Conservation (phyloP, 1,284 basidiomycete genomes). For the Porodaedalea pini region DNA sequence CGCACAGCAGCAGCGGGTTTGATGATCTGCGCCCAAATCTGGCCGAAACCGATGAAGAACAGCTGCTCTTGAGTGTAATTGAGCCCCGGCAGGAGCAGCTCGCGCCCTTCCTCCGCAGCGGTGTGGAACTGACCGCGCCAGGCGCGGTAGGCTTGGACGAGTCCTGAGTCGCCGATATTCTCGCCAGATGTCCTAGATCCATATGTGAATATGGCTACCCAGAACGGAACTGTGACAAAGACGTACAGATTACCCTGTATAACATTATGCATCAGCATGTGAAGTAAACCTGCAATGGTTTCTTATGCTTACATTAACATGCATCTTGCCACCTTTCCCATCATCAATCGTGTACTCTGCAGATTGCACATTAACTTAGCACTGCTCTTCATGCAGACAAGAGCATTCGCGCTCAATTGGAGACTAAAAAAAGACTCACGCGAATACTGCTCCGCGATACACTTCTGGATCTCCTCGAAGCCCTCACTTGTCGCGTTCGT, state of each 20-base stretch:
- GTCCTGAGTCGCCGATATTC: conserved; percentile 85
- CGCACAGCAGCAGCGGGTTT: conserved; percentile 70
- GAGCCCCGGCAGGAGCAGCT: conserved; percentile 80
- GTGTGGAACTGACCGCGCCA: conserved; percentile 72
- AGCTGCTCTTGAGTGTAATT: conserved; percentile 85
- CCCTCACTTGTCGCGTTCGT: conserved; percentile 78
- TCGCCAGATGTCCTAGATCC: conserved; percentile 76
- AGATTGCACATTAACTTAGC: neutral
- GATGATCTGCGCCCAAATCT: conserved; percentile 73
- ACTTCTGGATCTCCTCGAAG: conserved; percentile 82
- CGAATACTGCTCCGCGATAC: conserved; percentile 88
- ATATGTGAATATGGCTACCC: neutral
- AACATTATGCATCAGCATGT: conserved; percentile 12
- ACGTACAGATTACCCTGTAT: conserved; percentile 68
- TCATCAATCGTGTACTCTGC: conserved; percentile 80
- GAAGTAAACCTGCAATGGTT: neutral
- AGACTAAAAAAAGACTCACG: conserved; percentile 35
- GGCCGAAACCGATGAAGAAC: conserved; percentile 85
- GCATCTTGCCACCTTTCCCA: conserved; percentile 77
- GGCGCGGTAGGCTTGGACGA: conserved; percentile 84
- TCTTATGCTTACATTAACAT: conserved; percentile 73
- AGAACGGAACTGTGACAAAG: neutral
- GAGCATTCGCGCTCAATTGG: neutral
- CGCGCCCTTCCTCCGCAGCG: conserved; percentile 52
- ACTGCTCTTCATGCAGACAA: neutral